Base-by-base conservation (phyloP, 495 filamentous ascomycete genomes). In the Xylaria curta region DNA sequence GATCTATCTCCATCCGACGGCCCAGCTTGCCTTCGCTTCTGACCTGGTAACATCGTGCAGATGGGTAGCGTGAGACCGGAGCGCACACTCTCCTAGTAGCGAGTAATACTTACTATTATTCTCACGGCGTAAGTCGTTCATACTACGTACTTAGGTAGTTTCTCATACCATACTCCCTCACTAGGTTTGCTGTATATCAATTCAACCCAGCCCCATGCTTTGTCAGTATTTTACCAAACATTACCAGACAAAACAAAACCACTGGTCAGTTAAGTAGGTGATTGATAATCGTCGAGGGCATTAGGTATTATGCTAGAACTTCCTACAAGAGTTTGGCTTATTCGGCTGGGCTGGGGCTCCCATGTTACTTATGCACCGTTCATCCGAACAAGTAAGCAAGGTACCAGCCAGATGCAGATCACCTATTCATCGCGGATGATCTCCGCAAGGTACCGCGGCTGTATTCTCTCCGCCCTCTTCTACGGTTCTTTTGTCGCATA, bases 331-430 rank as follows among this genome's bases (percentile, higher is more conserved):
- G 47, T 56, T 56, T 42, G 28, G 53, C 38, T 69, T 24, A 38
- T 54, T 54, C 36, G 53, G 66, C 47, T 46, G 21, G 54, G 28
- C 66, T 60, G 40, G 28, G 62, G 26, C 44, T 51, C 42, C 42
- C 42, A 19, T 24, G 24, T 49, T 49, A 53, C 19, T 15, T 66
- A 66, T 38, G 36, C 54, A 69, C 66, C 47, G 51, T 59, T 58
- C 66, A 68, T 67, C 66, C 54, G 67, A 59, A 69, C 19, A 49
- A 64, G 68, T 64, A 70, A 70, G 68, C 68, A 70, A 70, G 68
- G 68, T 70, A 70, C 68, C 58, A 49, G 68, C 56, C 58, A 49
- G 68, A 56, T 64, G 59, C 47, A 70, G 68, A 70, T 56, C 68
- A 1, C 42, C 68, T 47, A 70, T 70, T 69, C 56, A 44, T 54